Evolutionary conservation across 2,329 filamentous ascomycete species (phyloP), one percentile per base, ranked within the genome.

Genomic region (Fusarium cicatricum): DNA sequence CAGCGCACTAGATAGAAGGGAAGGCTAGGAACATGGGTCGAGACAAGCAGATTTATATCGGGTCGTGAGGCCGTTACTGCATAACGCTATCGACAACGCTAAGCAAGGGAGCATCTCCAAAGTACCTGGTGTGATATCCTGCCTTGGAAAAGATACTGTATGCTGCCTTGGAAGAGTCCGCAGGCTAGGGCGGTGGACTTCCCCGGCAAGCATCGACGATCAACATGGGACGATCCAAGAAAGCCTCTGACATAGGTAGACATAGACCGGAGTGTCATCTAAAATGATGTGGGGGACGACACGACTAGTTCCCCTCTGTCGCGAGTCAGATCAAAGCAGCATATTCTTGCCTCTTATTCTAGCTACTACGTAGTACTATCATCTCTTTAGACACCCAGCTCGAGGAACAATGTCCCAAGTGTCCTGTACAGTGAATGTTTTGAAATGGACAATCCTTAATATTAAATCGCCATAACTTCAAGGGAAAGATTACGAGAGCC

Each of bases 201-300:
- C 39, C 44, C 32, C 19, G 28, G 28, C 32, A 23, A 34, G 33
- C 52, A 40, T 50, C 45, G 16, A 17, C 11, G 45, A 37, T 38
- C 28, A 23, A 26, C 19, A 21, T 39, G 40, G 11, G n/a, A 40
- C 26, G 10, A 40, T 39, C 49, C 34, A 9, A 15, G 15, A 12
- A 34, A 16, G 16, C 34, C 26, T 29, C 28, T 26, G n/a, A n/a
- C n/a, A n/a, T n/a, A n/a, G n/a, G n/a, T n/a, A n/a, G 49, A 40
- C 12, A 36, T 14, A 37, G 28, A 41, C 34, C 17, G 15, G 16
- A 19, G 31, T 21, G 31, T 32, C 5, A 23, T 31, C 23, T 43
- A 23, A 28, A 31, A 15, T n/a, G 36, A 14, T 23, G 23, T 16
- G 14, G 23, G 21, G 21, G 12, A 36, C 36, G 16, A 33, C 29